phyloP scores from a whole-genome alignment of 2,329 filamentous ascomycete species.

The Triangularia verruculosa region DNA sequence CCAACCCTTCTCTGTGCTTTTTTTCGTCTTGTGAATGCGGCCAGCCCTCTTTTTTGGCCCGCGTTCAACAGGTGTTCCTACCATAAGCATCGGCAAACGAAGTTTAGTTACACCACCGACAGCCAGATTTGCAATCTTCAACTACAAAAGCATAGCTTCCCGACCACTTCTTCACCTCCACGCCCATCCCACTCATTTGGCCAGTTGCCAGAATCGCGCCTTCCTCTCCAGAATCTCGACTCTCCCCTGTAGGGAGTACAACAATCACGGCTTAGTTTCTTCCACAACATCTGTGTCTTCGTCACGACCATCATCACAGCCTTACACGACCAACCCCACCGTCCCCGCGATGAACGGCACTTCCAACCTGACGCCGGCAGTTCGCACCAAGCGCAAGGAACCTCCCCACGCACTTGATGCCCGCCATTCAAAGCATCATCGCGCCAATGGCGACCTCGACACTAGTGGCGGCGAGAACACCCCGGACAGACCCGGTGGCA shows the following conservation, averaged over 20 bases:
- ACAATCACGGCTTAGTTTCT: background rate
- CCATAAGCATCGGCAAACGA: background rate
- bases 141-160: background rate
- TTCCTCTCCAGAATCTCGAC: background rate
- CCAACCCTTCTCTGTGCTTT: background rate
- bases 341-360: slow-evolving; percentile 29
- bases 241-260: background rate
- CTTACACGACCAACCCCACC: background rate
- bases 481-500: slow-evolving; percentile 43
- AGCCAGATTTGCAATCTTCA: background rate
- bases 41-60: background rate
- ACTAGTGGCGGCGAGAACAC: slow-evolving; percentile 50
- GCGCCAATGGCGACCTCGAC: slow-evolving; percentile 43
- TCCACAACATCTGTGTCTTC: background rate
- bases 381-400: slow-evolving; percentile 51
- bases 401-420: slow-evolving; percentile 41
- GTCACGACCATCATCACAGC: background rate
- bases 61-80: background rate
- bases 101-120: background rate
- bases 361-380: slow-evolving; percentile 6
- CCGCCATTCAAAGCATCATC: slow-evolving; percentile 43
- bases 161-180: background rate
- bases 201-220: background rate
- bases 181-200: background rate
- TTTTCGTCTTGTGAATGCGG: background rate